Conservation (phyloP, 169 alveolate species). For the Condylostoma magnum region DNA sequence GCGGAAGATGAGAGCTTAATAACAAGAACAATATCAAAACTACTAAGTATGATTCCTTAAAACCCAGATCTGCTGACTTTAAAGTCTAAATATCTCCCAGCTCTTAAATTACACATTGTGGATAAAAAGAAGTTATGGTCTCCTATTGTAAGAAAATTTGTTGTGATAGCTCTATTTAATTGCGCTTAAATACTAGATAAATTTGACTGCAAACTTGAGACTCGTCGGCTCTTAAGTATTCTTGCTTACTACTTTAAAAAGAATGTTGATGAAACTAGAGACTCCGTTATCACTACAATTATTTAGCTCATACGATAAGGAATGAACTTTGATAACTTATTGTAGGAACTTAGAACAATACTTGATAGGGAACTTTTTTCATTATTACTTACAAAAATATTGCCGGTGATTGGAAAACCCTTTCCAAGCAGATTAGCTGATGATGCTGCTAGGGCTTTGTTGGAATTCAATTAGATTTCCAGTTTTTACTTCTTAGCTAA, state of each 20-base stretch:
- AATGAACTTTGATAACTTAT: background rate
- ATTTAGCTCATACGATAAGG: background rate
- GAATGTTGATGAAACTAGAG: conserved; percentile 26
- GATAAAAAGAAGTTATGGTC: background rate
- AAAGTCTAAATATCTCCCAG: background rate
- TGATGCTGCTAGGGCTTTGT: background rate
- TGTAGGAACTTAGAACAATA: background rate
- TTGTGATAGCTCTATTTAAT: conserved; percentile 1
- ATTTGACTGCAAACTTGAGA: background rate
- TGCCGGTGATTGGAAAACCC: background rate
- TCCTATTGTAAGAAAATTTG: conserved; percentile 9
- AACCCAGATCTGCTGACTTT: background rate
- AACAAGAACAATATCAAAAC: background rate
- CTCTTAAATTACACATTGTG: background rate
- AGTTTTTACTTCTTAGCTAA: conserved; percentile 16
- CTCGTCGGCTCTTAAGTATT: background rate
- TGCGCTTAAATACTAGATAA: background rate
- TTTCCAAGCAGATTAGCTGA: background rate
- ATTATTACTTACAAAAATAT: background rate
- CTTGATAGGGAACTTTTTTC: conserved; percentile 14
- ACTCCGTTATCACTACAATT: conserved; percentile 10
- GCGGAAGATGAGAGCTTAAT: background rate
- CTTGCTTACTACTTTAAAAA: background rate
- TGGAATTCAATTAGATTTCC: conserved; percentile 10
- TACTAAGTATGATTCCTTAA: background rate